phyloP scores from a whole-genome alignment of 2,329 filamentous ascomycete species.

The Aschersonia sp. region DNA sequence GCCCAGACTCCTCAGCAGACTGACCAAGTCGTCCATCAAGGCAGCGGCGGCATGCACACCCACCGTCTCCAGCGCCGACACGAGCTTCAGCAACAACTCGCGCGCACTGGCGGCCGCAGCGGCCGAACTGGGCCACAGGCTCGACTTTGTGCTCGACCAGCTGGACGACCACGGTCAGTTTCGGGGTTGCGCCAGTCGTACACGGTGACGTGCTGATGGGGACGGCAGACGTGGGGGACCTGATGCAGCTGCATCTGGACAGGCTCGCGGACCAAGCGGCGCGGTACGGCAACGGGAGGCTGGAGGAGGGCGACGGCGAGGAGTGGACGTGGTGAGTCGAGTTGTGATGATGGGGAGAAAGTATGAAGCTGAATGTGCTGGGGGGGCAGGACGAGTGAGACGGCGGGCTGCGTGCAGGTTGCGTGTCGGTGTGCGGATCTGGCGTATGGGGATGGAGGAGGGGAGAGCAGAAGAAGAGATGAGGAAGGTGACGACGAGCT shows the following conservation, averaged over 20 bases:
- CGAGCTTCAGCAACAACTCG: constrained; percentile 8
- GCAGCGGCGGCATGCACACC: neutral
- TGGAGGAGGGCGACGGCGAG: constrained; percentile 1
- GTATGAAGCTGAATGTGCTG: too few species aligned
- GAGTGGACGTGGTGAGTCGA: constrained; percentile 6
- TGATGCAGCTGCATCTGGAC: constrained; percentile 9
- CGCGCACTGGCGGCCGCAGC: constrained; percentile 9
- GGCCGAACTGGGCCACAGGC: constrained; percentile 7
- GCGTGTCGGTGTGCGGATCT: constrained; percentile 9
- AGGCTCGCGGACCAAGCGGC: constrained; percentile 8
- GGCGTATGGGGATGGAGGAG: constrained; percentile 5
- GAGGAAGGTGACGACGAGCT: neutral
- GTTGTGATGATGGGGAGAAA: too few species aligned
- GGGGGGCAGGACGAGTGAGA: neutral
- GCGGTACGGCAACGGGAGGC: constrained; percentile 8
- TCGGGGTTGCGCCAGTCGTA: too few species aligned
- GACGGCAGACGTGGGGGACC: constrained; percentile 8
- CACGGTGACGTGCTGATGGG: neutral
- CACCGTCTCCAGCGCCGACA: neutral
- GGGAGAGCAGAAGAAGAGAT: too few species aligned
- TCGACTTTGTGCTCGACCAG: constrained; percentile 11
- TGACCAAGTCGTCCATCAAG: neutral
- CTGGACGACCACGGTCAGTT: constrained; percentile 6
- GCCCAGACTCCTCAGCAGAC: neutral
- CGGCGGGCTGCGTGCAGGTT: constrained; percentile 4